A percentile compares a stretch with the other conserved stretches of the same genome.
Evolutionary conservation across 1,139 yeast genomes (phyloP).

Genomic region (Candida pseudocylindracea): DNA sequence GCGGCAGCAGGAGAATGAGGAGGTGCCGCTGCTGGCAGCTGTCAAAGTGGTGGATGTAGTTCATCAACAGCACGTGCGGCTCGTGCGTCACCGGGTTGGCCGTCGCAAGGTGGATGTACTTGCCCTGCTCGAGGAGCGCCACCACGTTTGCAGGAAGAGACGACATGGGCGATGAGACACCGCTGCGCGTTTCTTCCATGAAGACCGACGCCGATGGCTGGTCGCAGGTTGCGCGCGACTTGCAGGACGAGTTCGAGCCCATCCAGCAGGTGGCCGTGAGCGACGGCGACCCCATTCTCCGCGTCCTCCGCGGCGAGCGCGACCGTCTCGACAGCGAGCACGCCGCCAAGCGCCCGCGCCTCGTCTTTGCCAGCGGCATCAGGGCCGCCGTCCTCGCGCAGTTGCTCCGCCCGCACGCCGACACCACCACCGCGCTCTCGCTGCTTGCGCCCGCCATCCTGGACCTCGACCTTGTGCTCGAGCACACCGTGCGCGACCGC

Average conservation of each 20-base stretch:
- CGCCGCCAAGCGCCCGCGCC: too few species aligned
- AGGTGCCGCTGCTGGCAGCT: conserved; percentile 16
- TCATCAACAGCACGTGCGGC: conserved; percentile 83
- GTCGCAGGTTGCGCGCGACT: background rate
- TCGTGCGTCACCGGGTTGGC: conserved; percentile 21
- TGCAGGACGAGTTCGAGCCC: background rate
- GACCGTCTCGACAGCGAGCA: too few species aligned
- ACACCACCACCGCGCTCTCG: background rate
- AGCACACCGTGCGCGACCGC: conserved; percentile 39
- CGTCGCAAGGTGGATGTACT: conserved; percentile 69
- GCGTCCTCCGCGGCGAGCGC: background rate
- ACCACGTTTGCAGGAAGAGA: conserved; percentile 27
- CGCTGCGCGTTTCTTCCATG: conserved; percentile 8
- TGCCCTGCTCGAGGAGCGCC: conserved; percentile 28
- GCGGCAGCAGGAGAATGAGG: conserved; percentile 50
- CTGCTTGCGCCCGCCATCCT: conserved; percentile 12
- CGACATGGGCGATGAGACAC: background rate
- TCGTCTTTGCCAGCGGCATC: background rate
- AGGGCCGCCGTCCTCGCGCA: background rate
- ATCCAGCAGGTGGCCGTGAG: background rate
- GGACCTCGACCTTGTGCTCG: conserved; percentile 33
- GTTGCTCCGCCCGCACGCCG: background rate
- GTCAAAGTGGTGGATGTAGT: conserved; percentile 34
- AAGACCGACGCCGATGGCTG: conserved; percentile 2
- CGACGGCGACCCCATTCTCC: background rate